Evolutionary conservation across 345 rosid species (phyloP), one percentile per base, ranked within the genome.

Genomic region (Physaria fendleri): DNA sequence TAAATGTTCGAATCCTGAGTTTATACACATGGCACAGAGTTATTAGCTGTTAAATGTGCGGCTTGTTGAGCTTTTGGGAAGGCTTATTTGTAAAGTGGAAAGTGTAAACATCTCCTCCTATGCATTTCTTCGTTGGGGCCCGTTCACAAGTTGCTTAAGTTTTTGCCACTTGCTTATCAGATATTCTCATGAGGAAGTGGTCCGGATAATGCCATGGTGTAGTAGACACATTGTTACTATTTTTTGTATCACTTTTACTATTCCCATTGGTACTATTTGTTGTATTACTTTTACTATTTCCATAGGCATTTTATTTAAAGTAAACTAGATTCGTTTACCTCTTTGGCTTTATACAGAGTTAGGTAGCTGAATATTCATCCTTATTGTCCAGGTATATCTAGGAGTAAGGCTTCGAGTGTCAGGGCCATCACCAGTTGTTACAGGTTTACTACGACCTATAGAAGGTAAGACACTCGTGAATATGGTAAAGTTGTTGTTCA

Each of bases 31-130:
- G 88, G 67, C 62, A 2, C 2, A 0, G 35, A 64, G 6, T 29
- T 66, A 45, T 71, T 78, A 87, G 90, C 30, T 0, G 16, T n/a
- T 25, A 29, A 67, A 73, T 67, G 80, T 66, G 81, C 79, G 84
- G 83, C 40, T 75, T 51, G 62, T 53, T 70, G 30, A 46, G 72
- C 35, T 65, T 74, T 61, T n/a, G 1, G 71, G 59, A 71, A 76
- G 79, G 61, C 33, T 48, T 33, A 52, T 35, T 22, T 29, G 69
- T 38, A 55, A 41, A 60, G 49, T 56, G 46, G 39, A 34, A 46
- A 63, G 48, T 45, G 49, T 46, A 23, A 33, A 44, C 53, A 25
- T 37, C 49, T 18, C 45, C 15, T 48, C 44, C 43, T 54, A 16
- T 56, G 35, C 48, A 11, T 34, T 46, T 15, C 33, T 48, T 20